These are phyloP conservation scores for Pleurozium schreberi DNA, from an alignment of 225 moss, liverwort and hornwort species.

Conservation along the genomic window DNA sequence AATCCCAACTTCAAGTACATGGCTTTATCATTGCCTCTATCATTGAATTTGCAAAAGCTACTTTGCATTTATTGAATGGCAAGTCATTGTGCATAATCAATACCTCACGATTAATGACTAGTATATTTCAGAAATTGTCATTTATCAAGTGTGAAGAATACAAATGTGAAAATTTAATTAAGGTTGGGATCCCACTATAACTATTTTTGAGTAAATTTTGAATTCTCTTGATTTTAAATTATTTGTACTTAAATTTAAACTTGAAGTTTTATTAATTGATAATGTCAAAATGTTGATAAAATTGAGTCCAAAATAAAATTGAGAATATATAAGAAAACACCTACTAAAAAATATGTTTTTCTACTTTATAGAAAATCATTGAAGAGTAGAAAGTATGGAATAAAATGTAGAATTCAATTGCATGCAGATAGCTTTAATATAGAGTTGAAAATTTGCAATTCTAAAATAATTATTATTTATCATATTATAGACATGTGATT, in stretches of 20 bases:
- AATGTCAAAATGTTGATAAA: no score
- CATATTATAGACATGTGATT: no score
- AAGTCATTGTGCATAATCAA: not conserved
- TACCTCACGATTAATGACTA: not conserved
- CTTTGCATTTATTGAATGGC: not conserved
- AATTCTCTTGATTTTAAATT: not conserved
- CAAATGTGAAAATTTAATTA: not conserved
- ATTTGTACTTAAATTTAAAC: not conserved
- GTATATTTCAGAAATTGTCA: fast-evolving
- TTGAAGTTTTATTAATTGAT: not conserved
- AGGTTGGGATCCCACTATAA: fast-evolving
- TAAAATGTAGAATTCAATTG: no score
- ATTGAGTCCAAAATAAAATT: not conserved
- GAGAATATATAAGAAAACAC: not conserved
- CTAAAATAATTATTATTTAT: no score
- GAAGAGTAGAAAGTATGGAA: not conserved
- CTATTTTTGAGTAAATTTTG: not conserved
- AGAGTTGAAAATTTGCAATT: no score
- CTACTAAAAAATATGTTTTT: not conserved
- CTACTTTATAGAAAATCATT: not conserved
- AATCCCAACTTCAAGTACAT: fast-evolving
- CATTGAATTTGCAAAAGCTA: not conserved
- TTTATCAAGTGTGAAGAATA: not conserved
- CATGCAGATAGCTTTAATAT: no score
- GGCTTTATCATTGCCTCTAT: not conserved